phyloP scores from a whole-genome alignment of 192 early-diverging fungal genomes.

The Paraglomus occultum region DNA sequence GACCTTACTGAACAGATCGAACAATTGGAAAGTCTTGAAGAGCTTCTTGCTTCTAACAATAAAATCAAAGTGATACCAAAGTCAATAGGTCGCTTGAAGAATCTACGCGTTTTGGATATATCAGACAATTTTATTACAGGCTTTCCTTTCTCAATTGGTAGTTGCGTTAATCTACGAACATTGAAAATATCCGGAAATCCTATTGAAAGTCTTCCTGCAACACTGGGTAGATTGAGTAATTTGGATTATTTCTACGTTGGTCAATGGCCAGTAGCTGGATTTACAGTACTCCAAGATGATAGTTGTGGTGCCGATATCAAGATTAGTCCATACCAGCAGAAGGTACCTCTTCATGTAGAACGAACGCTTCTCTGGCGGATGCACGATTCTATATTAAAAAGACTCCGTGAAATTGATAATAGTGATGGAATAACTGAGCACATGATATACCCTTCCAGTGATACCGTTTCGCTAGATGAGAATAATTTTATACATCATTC shows the following conservation, averaged over 20 bases:
- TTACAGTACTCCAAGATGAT: constrained; percentile 36
- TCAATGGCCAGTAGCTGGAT: constrained; percentile 46
- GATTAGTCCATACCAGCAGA: constrained; percentile 39
- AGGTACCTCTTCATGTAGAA: constrained; percentile 44
- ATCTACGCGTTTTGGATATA: constrained; percentile 39
- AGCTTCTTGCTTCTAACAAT: constrained; percentile 44
- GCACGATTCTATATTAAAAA: constrained; percentile 46
- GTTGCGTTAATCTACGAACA: constrained; percentile 33
- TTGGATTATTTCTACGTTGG: constrained; percentile 45
- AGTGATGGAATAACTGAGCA: constrained; percentile 34
- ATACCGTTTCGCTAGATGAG: constrained; percentile 10
- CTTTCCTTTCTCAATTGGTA: constrained; percentile 41
- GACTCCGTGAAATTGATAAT: constrained; percentile 45
- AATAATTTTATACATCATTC: neutral
- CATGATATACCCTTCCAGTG: constrained; percentile 24
- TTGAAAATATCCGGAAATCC: constrained; percentile 41
- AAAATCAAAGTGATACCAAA: constrained; percentile 50
- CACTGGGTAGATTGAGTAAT: constrained; percentile 35
- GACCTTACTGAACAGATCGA: constrained; percentile 40
- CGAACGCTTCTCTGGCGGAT: constrained; percentile 43
- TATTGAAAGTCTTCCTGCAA: constrained; percentile 39
- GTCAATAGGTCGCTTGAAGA: constrained; percentile 41
- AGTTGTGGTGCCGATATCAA: constrained; percentile 30
- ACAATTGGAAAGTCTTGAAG: constrained; percentile 37
- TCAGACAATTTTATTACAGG: constrained; percentile 36